Conservation (phyloP, 805 yeast species). For the Saccharomyces mikatae region DNA sequence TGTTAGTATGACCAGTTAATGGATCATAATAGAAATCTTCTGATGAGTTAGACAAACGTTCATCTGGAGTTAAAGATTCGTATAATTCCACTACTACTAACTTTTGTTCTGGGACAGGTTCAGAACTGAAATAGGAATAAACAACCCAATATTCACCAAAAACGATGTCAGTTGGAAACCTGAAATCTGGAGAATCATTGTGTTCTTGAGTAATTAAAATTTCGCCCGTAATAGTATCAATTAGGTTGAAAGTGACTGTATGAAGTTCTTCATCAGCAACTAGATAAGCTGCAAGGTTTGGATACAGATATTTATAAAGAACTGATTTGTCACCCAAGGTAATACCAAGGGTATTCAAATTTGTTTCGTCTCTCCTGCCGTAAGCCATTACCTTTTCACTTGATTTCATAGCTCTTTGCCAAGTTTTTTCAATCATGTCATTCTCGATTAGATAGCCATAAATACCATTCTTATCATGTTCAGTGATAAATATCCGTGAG, state of each 20-base stretch:
- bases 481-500: constrained; percentile 10
- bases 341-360: constrained; percentile 55
- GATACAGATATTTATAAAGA: constrained; percentile 75
- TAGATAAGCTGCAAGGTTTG: constrained; percentile 51
- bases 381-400: constrained; percentile 36
- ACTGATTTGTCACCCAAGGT: constrained; percentile 64
- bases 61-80: constrained; percentile 53
- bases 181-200: constrained; percentile 36
- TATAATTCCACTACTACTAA: constrained; percentile 71
- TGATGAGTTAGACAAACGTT: constrained; percentile 27
- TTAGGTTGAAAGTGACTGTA: constrained; percentile 40
- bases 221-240: constrained; percentile 68
- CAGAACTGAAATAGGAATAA: constrained; percentile 49
- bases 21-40: constrained; percentile 7
- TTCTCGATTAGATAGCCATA: constrained; percentile 20
- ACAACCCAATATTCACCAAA: constrained; percentile 82
- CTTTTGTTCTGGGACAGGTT: constrained; percentile 46
- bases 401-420: constrained; percentile 29
- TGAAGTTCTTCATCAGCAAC: constrained; percentile 29
- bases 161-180: constrained; percentile 40
- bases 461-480: constrained; percentile 16
- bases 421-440: constrained; percentile 28
- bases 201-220: constrained; percentile 40
- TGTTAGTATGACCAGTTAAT: constrained; percentile 16
- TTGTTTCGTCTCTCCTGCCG: constrained; percentile 34